phyloP scores from a whole-genome alignment of 106 monocot species.

The Chionographis japonica region DNA sequence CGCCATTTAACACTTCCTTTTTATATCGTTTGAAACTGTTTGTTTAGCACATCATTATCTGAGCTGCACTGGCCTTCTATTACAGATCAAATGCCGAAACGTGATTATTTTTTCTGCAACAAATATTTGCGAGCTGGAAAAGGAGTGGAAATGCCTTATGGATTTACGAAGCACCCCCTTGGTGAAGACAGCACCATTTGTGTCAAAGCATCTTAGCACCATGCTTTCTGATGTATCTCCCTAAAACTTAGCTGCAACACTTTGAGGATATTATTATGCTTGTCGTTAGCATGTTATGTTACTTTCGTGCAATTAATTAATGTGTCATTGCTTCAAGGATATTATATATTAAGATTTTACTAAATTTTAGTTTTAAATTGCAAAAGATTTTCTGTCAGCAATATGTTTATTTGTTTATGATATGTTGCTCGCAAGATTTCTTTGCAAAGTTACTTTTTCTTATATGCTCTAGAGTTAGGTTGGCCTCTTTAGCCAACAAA shows the following conservation, averaged over 20 bases:
- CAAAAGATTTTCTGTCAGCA: too few species aligned
- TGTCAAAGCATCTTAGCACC: slow-evolving; percentile 54
- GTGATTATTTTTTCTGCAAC: slow-evolving; percentile 59
- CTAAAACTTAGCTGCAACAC: background rate
- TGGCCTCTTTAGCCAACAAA: too few species aligned
- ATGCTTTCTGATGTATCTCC: slow-evolving; percentile 45
- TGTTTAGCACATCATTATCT: background rate
- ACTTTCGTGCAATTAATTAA: background rate
- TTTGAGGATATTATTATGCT: background rate
- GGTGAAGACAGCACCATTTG: slow-evolving; percentile 28
- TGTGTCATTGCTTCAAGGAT: background rate
- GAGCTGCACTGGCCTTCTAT: background rate
- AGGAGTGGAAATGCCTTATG: slow-evolving; percentile 57
- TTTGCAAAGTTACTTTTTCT: too few species aligned
- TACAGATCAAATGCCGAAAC: slow-evolving; percentile 74
- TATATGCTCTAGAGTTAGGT: too few species aligned
- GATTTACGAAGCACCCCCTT: slow-evolving; percentile 34
- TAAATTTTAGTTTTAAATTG: too few species aligned
- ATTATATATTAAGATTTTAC: too few species aligned
- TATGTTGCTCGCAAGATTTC: too few species aligned
- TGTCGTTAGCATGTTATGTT: background rate
- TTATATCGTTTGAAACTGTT: background rate
- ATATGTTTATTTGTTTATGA: too few species aligned
- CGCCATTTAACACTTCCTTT: background rate
- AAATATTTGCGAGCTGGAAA: slow-evolving; percentile 53